Evolutionary conservation across 768 basidiomycete genomes (phyloP).

Genomic region (Hortiboletus flavorubellus): DNA sequence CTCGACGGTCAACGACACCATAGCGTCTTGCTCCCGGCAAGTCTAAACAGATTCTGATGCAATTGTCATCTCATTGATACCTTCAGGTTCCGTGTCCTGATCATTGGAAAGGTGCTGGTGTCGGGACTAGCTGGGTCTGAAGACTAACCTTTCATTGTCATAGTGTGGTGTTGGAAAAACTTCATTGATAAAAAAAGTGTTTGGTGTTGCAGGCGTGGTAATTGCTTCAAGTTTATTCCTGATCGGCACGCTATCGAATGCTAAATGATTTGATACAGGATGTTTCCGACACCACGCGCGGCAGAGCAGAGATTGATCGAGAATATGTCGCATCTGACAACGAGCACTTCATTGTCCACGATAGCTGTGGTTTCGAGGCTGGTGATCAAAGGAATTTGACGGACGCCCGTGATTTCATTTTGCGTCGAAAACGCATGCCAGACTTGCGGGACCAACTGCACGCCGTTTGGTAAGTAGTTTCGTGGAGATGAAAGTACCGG

Average conservation of each 20-base stretch:
- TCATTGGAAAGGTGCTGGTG: background rate
- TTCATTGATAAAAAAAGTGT: background rate
- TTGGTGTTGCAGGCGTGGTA: background rate
- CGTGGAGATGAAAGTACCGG: too few relatives aligned
- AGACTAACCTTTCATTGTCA: too few relatives aligned
- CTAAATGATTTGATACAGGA: background rate
- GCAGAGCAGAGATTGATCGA: background rate
- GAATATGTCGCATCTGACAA: background rate
- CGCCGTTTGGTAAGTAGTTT: background rate
- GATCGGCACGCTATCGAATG: background rate
- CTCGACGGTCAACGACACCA: background rate
- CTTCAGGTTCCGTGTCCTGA: background rate
- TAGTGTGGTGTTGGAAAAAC: background rate
- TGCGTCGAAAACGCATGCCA: background rate
- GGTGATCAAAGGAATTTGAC: background rate
- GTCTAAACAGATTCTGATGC: background rate
- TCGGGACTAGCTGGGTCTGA: too few relatives aligned
- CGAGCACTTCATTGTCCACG: background rate
- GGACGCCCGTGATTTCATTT: background rate
- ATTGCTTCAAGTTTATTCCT: background rate
- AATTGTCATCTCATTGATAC: background rate
- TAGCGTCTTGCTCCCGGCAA: background rate
- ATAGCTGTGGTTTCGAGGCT: background rate
- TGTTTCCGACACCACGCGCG: background rate
- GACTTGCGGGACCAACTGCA: background rate